Evolutionary conservation across 148 eudicot species (phyloP).

Genomic region (Camellia sinensis): DNA sequence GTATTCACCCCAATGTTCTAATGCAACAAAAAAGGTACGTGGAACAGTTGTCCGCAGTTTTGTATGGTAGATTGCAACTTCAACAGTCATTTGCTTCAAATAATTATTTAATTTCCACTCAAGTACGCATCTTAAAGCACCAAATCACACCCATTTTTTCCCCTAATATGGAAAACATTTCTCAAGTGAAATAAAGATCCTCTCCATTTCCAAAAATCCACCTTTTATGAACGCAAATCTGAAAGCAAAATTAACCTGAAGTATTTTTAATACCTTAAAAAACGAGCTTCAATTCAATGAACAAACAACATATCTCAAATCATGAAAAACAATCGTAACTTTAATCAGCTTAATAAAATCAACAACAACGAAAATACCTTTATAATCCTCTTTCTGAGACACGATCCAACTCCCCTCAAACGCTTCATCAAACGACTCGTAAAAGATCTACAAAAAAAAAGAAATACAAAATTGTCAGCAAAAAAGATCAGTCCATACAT

Average conservation of each 20-base stretch:
- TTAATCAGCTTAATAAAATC: background rate
- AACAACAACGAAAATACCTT: constrained; percentile 37
- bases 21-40: background rate
- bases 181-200: background rate
- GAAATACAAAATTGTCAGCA: constrained; percentile 7
- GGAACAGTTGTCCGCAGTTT: background rate
- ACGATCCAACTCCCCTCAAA: constrained; percentile 84
- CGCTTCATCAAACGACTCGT: constrained; percentile 77
- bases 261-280: background rate
- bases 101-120: background rate
- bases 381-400: constrained; percentile 74
- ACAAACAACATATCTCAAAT: background rate
- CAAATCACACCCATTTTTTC: background rate
- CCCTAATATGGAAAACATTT: background rate
- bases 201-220: background rate
- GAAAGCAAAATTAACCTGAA: background rate
- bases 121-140: background rate
- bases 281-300: background rate
- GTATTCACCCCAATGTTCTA: too few species aligned
- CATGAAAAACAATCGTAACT: background rate
- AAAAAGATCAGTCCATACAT: background rate
- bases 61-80: background rate
- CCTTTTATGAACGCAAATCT: background rate
- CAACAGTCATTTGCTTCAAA: background rate
- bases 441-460: constrained; percentile 45